Evolutionary conservation across 2,329 filamentous ascomycete species (phyloP).

Genomic region (Truncatella angustata): DNA sequence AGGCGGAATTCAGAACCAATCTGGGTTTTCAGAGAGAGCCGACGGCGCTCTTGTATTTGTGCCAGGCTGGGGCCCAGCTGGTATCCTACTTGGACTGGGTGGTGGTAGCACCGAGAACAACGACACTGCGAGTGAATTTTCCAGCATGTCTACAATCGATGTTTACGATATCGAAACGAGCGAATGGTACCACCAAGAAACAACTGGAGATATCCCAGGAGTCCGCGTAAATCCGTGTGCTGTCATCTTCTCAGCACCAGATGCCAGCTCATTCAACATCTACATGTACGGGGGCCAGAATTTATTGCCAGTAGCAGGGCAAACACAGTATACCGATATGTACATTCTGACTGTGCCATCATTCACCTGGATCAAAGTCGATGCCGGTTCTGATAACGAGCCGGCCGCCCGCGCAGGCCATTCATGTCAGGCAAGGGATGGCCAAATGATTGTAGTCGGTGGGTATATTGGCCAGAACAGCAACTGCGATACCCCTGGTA

Average conservation of each 20-base stretch:
- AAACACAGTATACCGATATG: slow-evolving; percentile 66
- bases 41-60: slow-evolving; percentile 73
- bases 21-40: slow-evolving; percentile 70
- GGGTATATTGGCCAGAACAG: slow-evolving; percentile 63
- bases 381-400: slow-evolving; percentile 42
- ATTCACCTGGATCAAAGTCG: slow-evolving; percentile 71
- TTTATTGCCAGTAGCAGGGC: slow-evolving; percentile 57
- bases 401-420: slow-evolving; percentile 66
- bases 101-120: slow-evolving; percentile 54
- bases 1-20: slow-evolving; percentile 63
- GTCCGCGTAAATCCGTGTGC: slow-evolving; percentile 72
- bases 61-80: slow-evolving; percentile 69
- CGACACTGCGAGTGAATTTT: slow-evolving; percentile 57
- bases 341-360: slow-evolving; percentile 72
- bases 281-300: slow-evolving; percentile 80
- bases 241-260: slow-evolving; percentile 65
- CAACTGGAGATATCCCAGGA: slow-evolving; percentile 58
- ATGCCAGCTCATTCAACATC: slow-evolving; percentile 73
- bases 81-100: slow-evolving; percentile 69
- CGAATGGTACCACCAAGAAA: slow-evolving; percentile 73
- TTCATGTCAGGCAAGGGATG: slow-evolving; percentile 66
- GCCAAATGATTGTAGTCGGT: slow-evolving; percentile 68
- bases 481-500: slow-evolving; percentile 64
- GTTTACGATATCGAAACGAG: slow-evolving; percentile 74
- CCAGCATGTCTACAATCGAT: slow-evolving; percentile 56